phyloP scores from a whole-genome alignment of 2,329 filamentous ascomycete species.

The Neocatenulostroma microsporum region DNA sequence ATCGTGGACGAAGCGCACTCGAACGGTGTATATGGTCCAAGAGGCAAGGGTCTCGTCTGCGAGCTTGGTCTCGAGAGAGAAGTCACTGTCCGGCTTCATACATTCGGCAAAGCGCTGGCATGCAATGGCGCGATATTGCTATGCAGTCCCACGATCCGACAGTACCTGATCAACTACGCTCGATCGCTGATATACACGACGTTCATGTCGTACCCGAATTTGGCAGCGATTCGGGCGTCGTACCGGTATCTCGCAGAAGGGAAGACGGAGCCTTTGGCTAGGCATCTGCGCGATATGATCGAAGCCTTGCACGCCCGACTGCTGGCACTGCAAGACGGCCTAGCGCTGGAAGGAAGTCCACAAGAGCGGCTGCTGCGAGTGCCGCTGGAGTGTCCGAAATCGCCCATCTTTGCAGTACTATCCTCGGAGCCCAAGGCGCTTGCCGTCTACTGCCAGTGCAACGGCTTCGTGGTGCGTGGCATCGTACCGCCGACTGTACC shows the following conservation, averaged over 20 bases:
- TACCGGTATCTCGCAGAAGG: constrained; percentile 52
- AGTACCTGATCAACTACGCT: constrained; percentile 68
- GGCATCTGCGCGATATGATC: constrained; percentile 43
- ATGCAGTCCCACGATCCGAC: constrained; percentile 50
- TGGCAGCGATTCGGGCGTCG: constrained; percentile 51
- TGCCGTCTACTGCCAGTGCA: constrained; percentile 52
- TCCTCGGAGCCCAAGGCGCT: constrained; percentile 52
- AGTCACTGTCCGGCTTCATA: constrained; percentile 54
- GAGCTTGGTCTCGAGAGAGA: constrained; percentile 48
- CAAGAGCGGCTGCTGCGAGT: constrained; percentile 25
- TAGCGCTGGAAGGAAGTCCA: no score
- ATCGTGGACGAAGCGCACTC: constrained; percentile 64
- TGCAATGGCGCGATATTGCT: constrained; percentile 61
- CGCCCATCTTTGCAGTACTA: constrained; percentile 60
- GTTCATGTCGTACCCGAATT: constrained; percentile 54
- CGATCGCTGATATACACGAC: constrained; percentile 70
- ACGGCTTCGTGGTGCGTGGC: constrained; percentile 54
- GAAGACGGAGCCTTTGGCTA: constrained; percentile 37
- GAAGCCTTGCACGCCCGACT: constrained; percentile 41
- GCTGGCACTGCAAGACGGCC: constrained; percentile 25
- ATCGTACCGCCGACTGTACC: constrained; percentile 65
- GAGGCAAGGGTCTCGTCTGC: constrained; percentile 53
- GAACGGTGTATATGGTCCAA: constrained; percentile 50
- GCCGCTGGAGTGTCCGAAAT: constrained; percentile 37
- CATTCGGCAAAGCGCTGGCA: constrained; percentile 60